Evolutionary conservation across 129 eudicot species (phyloP).

Genomic region (Escallonia rubra): DNA sequence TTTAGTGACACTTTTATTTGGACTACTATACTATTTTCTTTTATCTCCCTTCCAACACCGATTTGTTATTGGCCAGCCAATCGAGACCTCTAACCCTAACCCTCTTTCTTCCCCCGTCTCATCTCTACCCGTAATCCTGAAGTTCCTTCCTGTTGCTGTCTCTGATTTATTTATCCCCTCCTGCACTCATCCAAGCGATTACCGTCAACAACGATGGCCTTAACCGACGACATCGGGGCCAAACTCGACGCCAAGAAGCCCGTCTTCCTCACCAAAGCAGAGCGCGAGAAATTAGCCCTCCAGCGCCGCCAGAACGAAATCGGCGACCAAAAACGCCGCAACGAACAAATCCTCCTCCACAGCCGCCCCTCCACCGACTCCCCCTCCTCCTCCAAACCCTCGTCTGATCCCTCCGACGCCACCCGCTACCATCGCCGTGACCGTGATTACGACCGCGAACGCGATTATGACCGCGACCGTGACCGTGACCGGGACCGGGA

Average conservation of each 20-base stretch:
- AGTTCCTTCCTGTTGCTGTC: too few relatives aligned
- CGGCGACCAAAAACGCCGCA: slow-evolving; percentile 31
- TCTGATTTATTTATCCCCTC: too few relatives aligned
- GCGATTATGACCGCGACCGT: slow-evolving; percentile 30
- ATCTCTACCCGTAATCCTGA: too few relatives aligned
- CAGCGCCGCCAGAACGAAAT: slow-evolving; percentile 46
- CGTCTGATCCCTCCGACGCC: slow-evolving; percentile 18
- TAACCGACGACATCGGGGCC: slow-evolving; percentile 27
- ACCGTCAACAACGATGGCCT: background rate
- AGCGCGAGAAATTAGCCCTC: slow-evolving; percentile 51
- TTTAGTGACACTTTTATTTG: too few relatives aligned
- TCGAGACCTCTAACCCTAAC: too few relatives aligned
- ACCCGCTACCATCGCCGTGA: slow-evolving; percentile 24
- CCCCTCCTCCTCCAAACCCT: slow-evolving; percentile 22
- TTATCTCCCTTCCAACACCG: too few relatives aligned
- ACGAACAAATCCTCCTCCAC: slow-evolving; percentile 19
- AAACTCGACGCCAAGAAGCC: slow-evolving; percentile 38
- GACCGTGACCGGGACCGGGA: slow-evolving; percentile 34
- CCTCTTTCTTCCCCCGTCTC: too few relatives aligned
- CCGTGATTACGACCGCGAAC: slow-evolving; percentile 31
- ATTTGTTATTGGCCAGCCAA: too few relatives aligned
- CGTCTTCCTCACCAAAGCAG: slow-evolving; percentile 46
- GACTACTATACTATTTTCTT: too few relatives aligned
- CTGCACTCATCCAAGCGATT: too few relatives aligned
- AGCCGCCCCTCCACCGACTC: slow-evolving; percentile 11